phyloP scores from a whole-genome alignment of 441 rosid species.

The Adansonia madagascariensis region DNA sequence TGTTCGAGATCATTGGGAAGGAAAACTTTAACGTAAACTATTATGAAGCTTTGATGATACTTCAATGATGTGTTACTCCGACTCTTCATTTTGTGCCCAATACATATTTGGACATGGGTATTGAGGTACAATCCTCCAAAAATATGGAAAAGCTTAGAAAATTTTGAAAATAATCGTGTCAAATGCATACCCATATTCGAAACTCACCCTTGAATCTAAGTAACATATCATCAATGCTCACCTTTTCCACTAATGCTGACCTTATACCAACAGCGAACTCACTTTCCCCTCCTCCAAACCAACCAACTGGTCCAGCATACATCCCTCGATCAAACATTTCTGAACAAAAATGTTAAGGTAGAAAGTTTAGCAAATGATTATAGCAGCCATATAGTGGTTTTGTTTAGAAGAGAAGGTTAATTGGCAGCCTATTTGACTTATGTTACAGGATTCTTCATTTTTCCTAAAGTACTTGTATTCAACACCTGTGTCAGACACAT shows the following conservation, averaged over 20 bases:
- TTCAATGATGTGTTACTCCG: neutral
- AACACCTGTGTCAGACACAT: neutral
- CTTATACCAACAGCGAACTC: constrained; percentile 97
- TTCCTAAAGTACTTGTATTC: neutral
- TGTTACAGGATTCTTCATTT: neutral
- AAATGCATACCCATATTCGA: no score
- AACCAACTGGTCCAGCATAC: constrained; percentile 96
- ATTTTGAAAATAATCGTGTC: no score
- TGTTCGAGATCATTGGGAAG: neutral
- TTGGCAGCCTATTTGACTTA: neutral
- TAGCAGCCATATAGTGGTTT: neutral
- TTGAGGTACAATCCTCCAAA: no score
- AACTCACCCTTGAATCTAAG: no score
- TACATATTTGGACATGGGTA: no score
- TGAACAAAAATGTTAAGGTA: constrained; percentile 35
- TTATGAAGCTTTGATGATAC: neutral
- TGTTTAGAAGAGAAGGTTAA: constrained; percentile 4
- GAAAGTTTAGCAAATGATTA: constrained; percentile 14
- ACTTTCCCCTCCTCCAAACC: constrained; percentile 97
- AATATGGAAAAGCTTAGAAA: no score
- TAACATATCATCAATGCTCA: constrained; percentile 30
- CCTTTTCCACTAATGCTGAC: constrained; percentile 90
- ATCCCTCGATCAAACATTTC: constrained; percentile 94
- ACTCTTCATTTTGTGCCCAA: no score
- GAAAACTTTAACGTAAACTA: neutral